Conservation (phyloP, 1,284 basidiomycete genomes). For the Trichosporon inkin region DNA sequence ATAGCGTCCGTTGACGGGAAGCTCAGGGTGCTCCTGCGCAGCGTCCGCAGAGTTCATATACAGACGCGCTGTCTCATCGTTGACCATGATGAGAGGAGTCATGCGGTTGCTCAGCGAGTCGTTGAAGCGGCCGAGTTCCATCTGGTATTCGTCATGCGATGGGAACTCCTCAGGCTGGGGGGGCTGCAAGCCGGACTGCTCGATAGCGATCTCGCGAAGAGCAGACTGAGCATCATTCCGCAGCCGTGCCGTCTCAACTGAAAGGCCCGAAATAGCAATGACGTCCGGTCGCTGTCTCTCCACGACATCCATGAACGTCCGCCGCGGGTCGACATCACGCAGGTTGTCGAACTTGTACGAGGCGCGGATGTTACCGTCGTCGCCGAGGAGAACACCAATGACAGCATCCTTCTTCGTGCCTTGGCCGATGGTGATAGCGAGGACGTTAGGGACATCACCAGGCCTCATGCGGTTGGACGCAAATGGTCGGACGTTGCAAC, state of each 20-base stretch:
- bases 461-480: slow-evolving; percentile 59
- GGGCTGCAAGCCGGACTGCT: slow-evolving; percentile 30
- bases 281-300: slow-evolving; percentile 79
- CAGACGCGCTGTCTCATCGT: slow-evolving; percentile 88
- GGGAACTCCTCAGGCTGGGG: slow-evolving; percentile 35
- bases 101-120: slow-evolving; percentile 27
- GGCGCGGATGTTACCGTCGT: slow-evolving; percentile 81
- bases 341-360: slow-evolving; percentile 85
- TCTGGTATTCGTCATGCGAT: slow-evolving; percentile 38
- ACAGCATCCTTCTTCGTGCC: slow-evolving; percentile 91
- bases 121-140: slow-evolving; percentile 34
- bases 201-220: slow-evolving; percentile 43
- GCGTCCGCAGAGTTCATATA: slow-evolving; percentile 90
- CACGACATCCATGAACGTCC: slow-evolving; percentile 74
- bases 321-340: slow-evolving; percentile 57
- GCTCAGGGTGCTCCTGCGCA: slow-evolving; percentile 74
- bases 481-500: slow-evolving; percentile 62
- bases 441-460: slow-evolving; percentile 74
- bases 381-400: slow-evolving; percentile 77
- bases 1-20: slow-evolving; percentile 81
- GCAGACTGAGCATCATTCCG: slow-evolving; percentile 57
- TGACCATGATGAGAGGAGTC: slow-evolving; percentile 75
- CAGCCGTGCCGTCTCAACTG: slow-evolving; percentile 61
- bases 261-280: slow-evolving; percentile 84
- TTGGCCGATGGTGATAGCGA: slow-evolving; percentile 91